Base-by-base conservation (phyloP, 768 basidiomycete species). In the Sporobolomyces roseus region DNA sequence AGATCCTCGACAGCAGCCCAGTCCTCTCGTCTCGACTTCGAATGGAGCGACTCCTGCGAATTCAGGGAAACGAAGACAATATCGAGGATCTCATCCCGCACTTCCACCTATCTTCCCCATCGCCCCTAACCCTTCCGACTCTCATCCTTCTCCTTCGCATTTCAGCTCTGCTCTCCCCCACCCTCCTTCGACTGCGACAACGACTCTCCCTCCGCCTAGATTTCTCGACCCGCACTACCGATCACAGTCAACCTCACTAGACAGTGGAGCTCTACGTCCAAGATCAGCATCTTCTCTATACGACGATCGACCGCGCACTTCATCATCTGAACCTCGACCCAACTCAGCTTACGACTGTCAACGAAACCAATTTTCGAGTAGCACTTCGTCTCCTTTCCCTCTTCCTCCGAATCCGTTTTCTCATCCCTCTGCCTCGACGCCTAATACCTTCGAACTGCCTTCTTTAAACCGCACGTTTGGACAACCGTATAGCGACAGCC, bases 1-100 rank as follows among this genome's bases (percentile, higher is more conserved):
- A 23, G 64, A 70, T 45, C 63, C 69, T 29, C 69, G 65, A 14
- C 51, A 60, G 16, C 48, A 41, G 25, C 51, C 51, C 21, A 17
- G 16, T 13, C 29, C 50, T 8, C 38, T 17, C 10, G 38, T 41
- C 25, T 36, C 45, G 30, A 13, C 7, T 13, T 30, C 43, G 5
- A 43, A 23, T 23, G 12, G 12, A 23, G 12, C 45, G 12, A 46
- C 21, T 46, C 23, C 45, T 21, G 36, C 61, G 50, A 52, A 38
- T 33, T 35, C 61, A 14, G 51, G n/a, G 8, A 51, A 52, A 23
- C 50, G 49, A 33, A n/a, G 50, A 33, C 61, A 45, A 29, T 52
- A 52, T 50, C 50, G 50, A 3, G 58, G 58, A 21, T 60, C 58
- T 3, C 58, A 60, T 35, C 58, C 58, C 9, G 58, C 58, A 29